Base-by-base conservation (phyloP, 345 rosid genomes). In the Pelargonium nanum region DNA sequence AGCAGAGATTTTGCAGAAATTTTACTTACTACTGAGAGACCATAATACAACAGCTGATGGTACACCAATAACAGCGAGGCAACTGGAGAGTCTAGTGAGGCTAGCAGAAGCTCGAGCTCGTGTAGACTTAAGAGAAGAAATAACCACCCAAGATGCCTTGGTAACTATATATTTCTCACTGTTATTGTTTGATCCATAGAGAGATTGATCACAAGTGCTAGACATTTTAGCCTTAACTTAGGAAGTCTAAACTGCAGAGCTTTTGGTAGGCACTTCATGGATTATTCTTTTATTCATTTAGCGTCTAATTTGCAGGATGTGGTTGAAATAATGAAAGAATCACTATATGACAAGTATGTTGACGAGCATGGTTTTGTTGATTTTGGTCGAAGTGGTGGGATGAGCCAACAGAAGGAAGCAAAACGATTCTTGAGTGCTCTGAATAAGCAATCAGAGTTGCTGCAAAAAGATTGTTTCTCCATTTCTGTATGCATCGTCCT, bases 331-430 rank as follows among this genome's bases (percentile, higher is more conserved):
- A 93, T 93, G 97, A 89, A 84, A 72, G 97, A 85, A 74, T 93
- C 99, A n/a, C 67, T 93, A 53, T 84, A 87, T 25, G 99, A 89
- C 69, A 85, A 87, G 79, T 90, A 80, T 71, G 81, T 85, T 44
- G 94, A 93, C 63, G 99, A 93, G 80, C 90, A 85, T 73, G 97
- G 99, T 58, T 61, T 75, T 66, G 94, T 87, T 69, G 94, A 93
- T 80, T 93, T 83, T 59, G 91, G 88, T 68, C 82, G 90, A 59
- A 85, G 97, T 60, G 94, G 99, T 25, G 99, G 97, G 61, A 89
- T 89, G 99, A 93, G 99, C 72, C 94, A 87, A 69, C 99, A 87
- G 65, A 93, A 89, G 65, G 97, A 93, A 76, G 96, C 94, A 61
- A 93, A 81, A 75, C 83, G 97, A 54, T 93, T 93, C 75, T 76